Evolutionary conservation across 2,329 filamentous ascomycete genomes (phyloP).

Genomic region (Phialemoniopsis sp.): DNA sequence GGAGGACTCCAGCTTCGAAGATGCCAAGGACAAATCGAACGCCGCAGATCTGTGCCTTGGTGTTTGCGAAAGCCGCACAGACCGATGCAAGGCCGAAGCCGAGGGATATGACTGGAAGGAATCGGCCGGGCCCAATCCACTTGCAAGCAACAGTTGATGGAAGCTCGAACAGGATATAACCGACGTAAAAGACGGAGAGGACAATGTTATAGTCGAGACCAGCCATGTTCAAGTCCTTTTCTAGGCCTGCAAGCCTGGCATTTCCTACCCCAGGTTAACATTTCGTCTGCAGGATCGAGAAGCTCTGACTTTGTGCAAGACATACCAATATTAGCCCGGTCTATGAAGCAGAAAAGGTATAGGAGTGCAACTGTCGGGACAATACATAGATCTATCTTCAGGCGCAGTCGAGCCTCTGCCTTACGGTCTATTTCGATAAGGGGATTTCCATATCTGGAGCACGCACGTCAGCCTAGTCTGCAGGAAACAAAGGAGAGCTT

Average conservation of each 20-base stretch:
- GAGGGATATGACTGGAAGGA: conserved; percentile 58
- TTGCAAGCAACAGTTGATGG: conserved; percentile 69
- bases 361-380: conserved; percentile 62
- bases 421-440: conserved; percentile 49
- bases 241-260: conserved; percentile 61
- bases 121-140: conserved; percentile 68
- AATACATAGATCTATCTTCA: conserved; percentile 63
- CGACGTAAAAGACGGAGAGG: conserved; percentile 66
- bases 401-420: conserved; percentile 53
- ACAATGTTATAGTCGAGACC: conserved; percentile 67
- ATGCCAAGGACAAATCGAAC: conserved; percentile 65
- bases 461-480: too few species aligned
- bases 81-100: conserved; percentile 61
- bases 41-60: conserved; percentile 40
- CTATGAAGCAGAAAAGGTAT: conserved; percentile 72
- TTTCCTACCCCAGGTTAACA: conserved; percentile 58
- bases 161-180: conserved; percentile 70
- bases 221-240: conserved; percentile 53
- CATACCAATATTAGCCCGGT: conserved; percentile 68
- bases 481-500: too few species aligned
- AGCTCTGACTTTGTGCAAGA: too few species aligned
- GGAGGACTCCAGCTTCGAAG: conserved; percentile 71
- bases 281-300: too few species aligned
- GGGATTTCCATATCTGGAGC: conserved; percentile 44
- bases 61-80: conserved; percentile 60